Conservation (phyloP, 257 asterid species). For the Vinca minor region DNA sequence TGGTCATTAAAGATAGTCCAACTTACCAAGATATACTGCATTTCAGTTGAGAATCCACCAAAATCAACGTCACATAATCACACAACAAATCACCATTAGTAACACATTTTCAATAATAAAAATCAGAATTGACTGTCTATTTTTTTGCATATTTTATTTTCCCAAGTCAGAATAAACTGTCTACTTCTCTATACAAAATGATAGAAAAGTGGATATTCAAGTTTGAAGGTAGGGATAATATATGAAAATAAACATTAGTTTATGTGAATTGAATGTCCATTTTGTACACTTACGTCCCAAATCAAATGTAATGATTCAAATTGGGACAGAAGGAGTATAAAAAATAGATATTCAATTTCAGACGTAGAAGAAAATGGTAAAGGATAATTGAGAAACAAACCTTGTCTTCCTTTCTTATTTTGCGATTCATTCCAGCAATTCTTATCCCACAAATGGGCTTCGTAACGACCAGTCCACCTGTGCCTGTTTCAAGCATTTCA, state of each 20-base stretch:
- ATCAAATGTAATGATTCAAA: too few relatives aligned
- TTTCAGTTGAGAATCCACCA: constrained; percentile 30
- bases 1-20: background rate
- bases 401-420: constrained; percentile 96
- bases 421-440: constrained; percentile 94
- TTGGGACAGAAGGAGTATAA: too few relatives aligned
- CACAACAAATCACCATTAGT: constrained; percentile 34
- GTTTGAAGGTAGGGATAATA: too few relatives aligned
- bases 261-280: too few relatives aligned
- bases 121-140: too few relatives aligned
- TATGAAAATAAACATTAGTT: too few relatives aligned
- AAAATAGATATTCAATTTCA: too few relatives aligned
- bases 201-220: too few relatives aligned
- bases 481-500: constrained; percentile 40
- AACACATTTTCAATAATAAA: constrained; percentile 5
- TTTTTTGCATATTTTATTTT: too few relatives aligned
- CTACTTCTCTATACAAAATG: too few relatives aligned
- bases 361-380: background rate
- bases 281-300: too few relatives aligned
- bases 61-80: constrained; percentile 9
- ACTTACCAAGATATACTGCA: constrained; percentile 92
- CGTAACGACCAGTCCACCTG: constrained; percentile 94
- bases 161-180: too few relatives aligned
- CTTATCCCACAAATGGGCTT: constrained; percentile 98
- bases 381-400: constrained; percentile 20